Percentiles rank a stretch among this genome's conserved stretches.
Evolutionary conservation across 148 eudicot species (phyloP).

Genomic region (Rhododendron williamsianum): DNA sequence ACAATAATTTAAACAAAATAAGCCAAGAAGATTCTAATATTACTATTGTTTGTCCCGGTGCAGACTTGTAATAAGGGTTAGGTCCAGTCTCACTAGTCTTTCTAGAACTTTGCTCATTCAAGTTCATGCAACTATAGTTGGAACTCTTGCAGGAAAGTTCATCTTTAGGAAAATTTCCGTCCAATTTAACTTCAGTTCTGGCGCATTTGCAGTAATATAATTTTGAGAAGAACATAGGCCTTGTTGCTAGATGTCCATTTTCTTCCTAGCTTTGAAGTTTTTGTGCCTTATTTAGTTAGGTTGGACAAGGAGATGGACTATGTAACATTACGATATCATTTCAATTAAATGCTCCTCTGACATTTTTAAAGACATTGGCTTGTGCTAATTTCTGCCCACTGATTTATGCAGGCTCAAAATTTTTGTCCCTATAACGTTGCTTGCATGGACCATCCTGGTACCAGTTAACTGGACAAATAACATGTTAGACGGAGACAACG

Average conservation of each 20-base stretch:
- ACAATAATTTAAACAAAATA: neutral
- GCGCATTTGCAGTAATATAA: neutral
- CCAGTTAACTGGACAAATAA: constrained; percentile 82
- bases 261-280: neutral
- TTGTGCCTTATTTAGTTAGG: neutral
- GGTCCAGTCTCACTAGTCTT: neutral
- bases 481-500: constrained; percentile 35
- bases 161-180: neutral
- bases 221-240: neutral
- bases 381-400: constrained; percentile 12
- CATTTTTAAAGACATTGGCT: neutral
- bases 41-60: neutral
- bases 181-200: neutral
- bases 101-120: neutral
- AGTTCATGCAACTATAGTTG: neutral
- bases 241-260: neutral
- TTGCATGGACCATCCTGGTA: constrained; percentile 53
- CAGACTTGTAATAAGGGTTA: neutral
- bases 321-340: neutral
- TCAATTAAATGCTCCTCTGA: neutral
- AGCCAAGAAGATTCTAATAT: neutral
- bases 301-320: neutral
- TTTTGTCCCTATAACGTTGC: constrained; percentile 67
- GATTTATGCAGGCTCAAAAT: constrained; percentile 75
- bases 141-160: neutral